Conservation (phyloP, 2,329 filamentous ascomycete genomes). For the Penicillium vulpinum region DNA sequence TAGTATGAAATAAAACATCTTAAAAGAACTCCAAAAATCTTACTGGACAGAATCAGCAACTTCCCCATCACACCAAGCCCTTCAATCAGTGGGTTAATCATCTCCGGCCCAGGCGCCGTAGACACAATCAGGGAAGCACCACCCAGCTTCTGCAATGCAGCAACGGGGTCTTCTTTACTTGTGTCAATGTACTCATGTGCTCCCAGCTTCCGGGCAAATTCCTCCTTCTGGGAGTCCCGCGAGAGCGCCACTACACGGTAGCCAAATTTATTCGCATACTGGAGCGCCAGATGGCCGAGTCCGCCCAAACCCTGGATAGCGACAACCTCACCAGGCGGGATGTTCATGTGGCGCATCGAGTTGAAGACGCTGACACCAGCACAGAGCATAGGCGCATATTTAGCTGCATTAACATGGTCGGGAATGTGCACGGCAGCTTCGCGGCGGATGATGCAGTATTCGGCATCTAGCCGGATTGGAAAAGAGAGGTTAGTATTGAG, state of each 20-base stretch:
- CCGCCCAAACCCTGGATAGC: conserved; percentile 56
- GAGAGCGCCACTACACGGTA: conserved; percentile 43
- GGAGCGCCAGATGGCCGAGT: conserved; percentile 55
- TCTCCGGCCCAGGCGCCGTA: conserved; percentile 39
- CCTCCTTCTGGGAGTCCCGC: conserved; percentile 40
- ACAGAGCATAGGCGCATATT: conserved; percentile 50
- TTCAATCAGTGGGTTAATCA: conserved; percentile 35
- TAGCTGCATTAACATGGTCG: conserved; percentile 48
- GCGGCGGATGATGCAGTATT: conserved; percentile 41
- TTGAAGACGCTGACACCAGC: conserved; percentile 55
- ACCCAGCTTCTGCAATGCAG: neutral
- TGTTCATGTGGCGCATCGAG: conserved; percentile 50
- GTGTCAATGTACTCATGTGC: conserved; percentile 33
- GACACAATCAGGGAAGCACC: conserved; percentile 4
- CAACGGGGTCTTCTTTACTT: conserved; percentile 25
- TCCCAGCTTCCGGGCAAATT: neutral
- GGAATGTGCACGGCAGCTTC: conserved; percentile 51
- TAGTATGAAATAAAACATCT: neutral
- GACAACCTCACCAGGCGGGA: conserved; percentile 48
- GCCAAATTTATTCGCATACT: conserved; percentile 55
- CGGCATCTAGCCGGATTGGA: conserved; percentile 26
- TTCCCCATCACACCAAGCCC: conserved; percentile 16
- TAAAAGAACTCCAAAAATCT: neutral
- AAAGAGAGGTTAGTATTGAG: neutral
- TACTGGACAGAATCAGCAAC: neutral